These are phyloP conservation scores for Sugiyamaella marilandica DNA, from an alignment of 805 yeast genomes.

Conservation along the genomic window DNA sequence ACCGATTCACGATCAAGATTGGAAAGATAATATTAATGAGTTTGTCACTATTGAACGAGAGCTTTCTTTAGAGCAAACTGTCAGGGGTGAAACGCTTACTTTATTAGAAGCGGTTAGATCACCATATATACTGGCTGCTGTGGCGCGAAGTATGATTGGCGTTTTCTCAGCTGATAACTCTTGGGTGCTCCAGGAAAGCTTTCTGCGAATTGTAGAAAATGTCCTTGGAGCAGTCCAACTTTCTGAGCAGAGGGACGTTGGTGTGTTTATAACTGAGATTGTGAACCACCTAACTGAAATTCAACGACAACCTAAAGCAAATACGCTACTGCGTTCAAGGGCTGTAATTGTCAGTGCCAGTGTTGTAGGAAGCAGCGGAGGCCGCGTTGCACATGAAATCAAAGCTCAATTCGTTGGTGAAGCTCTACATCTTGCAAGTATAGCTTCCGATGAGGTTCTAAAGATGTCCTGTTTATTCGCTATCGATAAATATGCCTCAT, in stretches of 20 bases:
- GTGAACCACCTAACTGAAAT: neutral
- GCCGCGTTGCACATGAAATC: constrained; percentile 12
- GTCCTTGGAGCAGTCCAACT: constrained; percentile 5
- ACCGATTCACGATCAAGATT: constrained; percentile 26
- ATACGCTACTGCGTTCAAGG: neutral
- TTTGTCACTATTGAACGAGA: constrained; percentile 76
- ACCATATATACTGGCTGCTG: neutral
- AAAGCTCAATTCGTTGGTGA: constrained; percentile 17
- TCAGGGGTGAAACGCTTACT: neutral
- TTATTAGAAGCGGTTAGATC: neutral
- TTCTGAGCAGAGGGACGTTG: neutral
- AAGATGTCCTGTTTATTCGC: constrained; percentile 16
- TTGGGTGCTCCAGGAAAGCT: constrained; percentile 8
- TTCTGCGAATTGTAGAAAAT: constrained; percentile 2
- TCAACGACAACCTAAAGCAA: neutral
- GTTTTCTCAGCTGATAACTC: constrained; percentile 1
- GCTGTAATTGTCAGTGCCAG: neutral
- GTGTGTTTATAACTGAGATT: neutral
- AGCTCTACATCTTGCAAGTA: neutral
- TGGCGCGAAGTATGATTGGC: neutral
- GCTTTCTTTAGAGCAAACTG: constrained; percentile 42
- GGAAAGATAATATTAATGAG: constrained; percentile 57
- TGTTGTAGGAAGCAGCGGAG: constrained; percentile 15
- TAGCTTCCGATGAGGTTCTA: neutral
- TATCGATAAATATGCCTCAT: constrained; percentile 5